These are phyloP conservation scores for Agapanthus africanus DNA, from an alignment of 106 monocot species.

Conservation along the genomic window DNA sequence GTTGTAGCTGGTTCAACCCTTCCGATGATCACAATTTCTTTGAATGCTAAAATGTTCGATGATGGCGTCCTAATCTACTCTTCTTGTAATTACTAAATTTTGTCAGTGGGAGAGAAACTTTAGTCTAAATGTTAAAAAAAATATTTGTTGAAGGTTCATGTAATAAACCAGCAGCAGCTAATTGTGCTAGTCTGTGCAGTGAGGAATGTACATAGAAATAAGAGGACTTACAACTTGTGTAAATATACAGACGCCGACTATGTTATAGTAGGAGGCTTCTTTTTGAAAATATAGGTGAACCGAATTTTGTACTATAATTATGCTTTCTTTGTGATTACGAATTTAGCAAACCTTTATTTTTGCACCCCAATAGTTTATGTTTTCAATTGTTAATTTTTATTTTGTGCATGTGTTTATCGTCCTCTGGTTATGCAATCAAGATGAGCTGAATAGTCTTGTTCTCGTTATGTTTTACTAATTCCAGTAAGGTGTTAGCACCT, in stretches of 20 bases:
- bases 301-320: background rate
- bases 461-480: no score
- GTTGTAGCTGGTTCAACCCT: conserved; percentile 70
- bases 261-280: background rate
- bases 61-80: background rate
- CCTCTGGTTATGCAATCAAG: background rate
- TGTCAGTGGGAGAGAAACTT: background rate
- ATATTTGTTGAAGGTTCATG: conserved; percentile 5
- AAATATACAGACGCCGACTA: background rate
- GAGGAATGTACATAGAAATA: conserved; percentile 11
- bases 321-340: background rate
- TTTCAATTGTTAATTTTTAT: background rate
- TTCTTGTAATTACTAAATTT: conserved; percentile 14
- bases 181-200: background rate
- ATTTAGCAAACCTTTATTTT: no score
- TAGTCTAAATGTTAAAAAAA: background rate
- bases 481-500: no score
- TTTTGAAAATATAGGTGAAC: background rate
- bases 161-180: conserved; percentile 12
- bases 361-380: background rate
- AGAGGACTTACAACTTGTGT: conserved; percentile 2
- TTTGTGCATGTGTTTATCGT: background rate
- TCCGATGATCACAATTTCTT: conserved; percentile 24
- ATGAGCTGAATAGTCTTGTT: background rate
- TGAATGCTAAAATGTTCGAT: conserved; percentile 47